A percentile compares a stretch with the other conserved stretches of the same genome.
These are phyloP conservation scores for Echria macrotheca DNA, from an alignment of 495 filamentous ascomycete genomes.

Conservation along the genomic window DNA sequence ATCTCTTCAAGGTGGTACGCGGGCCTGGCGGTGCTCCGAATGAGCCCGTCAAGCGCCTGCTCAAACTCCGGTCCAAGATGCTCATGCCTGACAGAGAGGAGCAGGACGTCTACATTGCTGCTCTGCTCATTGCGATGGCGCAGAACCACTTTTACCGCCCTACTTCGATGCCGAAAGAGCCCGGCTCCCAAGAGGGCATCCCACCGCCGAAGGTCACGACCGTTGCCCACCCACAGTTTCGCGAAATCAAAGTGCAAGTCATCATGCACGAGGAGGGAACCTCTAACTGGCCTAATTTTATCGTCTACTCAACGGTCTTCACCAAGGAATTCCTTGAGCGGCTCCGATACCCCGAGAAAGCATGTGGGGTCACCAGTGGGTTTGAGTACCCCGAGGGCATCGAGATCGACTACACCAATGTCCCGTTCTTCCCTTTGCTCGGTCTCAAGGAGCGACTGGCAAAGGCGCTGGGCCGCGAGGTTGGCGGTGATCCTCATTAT, in stretches of 20 bases:
- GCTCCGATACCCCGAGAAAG: constrained; percentile 33
- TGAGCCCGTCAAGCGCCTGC: constrained; percentile 29
- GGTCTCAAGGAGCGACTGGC: constrained; percentile 45
- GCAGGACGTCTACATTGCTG: constrained; percentile 40
- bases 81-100: constrained; percentile 34
- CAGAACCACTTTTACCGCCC: constrained; percentile 38
- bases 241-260: constrained; percentile 36
- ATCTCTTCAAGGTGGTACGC: constrained; percentile 26
- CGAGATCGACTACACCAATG: constrained; percentile 31
- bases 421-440: constrained; percentile 41
- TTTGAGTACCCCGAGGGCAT: constrained; percentile 6
- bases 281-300: constrained; percentile 28
- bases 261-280: constrained; percentile 34
- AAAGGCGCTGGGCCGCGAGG: constrained; percentile 36
- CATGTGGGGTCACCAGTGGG: too few relatives aligned
- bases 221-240: constrained; percentile 19
- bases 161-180: constrained; percentile 15
- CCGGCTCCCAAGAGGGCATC: constrained; percentile 14
- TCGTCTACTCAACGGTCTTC: constrained; percentile 39
- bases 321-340: constrained; percentile 33
- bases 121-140: constrained; percentile 40
- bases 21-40: constrained; percentile 27
- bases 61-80: constrained; percentile 32
- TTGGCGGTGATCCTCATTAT: constrained; percentile 31
- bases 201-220: constrained; percentile 7